phyloP scores from a whole-genome alignment of 305 asterid genomes.

The Caryopteris hybrid region DNA sequence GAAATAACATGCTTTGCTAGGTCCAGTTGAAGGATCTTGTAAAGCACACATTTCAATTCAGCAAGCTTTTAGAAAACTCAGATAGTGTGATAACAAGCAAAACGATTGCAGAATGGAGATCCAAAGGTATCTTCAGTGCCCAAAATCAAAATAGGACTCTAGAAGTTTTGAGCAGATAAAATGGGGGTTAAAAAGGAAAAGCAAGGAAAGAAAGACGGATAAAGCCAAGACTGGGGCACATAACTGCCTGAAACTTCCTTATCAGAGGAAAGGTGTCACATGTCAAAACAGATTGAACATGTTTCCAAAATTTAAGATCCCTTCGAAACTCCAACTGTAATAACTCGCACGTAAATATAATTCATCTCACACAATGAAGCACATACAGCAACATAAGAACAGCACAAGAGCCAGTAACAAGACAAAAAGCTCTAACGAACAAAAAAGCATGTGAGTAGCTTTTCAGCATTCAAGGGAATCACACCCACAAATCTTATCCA shows the following conservation, averaged over 20 bases:
- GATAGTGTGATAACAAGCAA: background rate
- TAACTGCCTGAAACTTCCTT: background rate
- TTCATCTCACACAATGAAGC: background rate
- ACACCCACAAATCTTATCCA: background rate
- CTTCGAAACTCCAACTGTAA: background rate
- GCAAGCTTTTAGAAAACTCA: background rate
- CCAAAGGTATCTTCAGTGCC: background rate
- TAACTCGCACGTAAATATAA: background rate
- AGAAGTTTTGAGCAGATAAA: background rate
- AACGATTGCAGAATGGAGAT: background rate
- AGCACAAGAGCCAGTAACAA: background rate
- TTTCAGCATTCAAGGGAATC: too few species aligned
- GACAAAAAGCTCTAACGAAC: background rate
- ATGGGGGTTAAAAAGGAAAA: background rate
- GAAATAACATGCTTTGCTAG: too few species aligned
- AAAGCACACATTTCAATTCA: background rate
- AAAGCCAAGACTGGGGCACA: background rate
- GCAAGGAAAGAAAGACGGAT: background rate
- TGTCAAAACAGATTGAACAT: background rate
- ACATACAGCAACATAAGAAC: slow-evolving; percentile 2
- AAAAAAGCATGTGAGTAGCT: background rate
- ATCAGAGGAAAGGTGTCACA: background rate
- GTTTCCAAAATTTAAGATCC: background rate
- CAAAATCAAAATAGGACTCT: background rate
- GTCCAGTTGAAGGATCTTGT: background rate